A percentile compares a stretch with the other conserved stretches of the same genome.
phyloP scores from a whole-genome alignment of 2,329 filamentous ascomycete genomes.

The Diaporthe helianthi region DNA sequence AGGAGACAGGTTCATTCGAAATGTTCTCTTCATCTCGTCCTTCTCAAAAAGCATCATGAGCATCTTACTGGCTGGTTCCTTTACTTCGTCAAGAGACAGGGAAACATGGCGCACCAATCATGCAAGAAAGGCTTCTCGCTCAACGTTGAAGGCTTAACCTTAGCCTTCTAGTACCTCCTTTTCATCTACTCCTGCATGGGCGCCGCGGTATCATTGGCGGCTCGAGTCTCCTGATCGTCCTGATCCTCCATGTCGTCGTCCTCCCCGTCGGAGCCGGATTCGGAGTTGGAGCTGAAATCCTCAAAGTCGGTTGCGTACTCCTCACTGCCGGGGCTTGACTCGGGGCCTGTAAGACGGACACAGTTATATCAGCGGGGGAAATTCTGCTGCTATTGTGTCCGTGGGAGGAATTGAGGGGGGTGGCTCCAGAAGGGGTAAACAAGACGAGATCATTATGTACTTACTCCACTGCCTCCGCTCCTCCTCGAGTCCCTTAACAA shows the following conservation, averaged over 20 bases:
- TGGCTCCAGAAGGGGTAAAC: too few relatives aligned
- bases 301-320: too few relatives aligned
- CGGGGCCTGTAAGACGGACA: not conserved
- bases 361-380: not conserved
- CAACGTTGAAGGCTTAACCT: not conserved
- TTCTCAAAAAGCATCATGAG: not conserved
- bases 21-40: not conserved
- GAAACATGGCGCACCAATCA: not conserved
- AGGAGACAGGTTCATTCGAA: not conserved
- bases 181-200: not conserved
- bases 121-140: not conserved
- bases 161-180: too few relatives aligned
- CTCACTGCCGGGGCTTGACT: not conserved
- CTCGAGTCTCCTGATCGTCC: too few relatives aligned
- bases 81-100: not conserved
- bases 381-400: too few relatives aligned
- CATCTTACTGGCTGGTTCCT: not conserved
- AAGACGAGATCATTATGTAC: not conserved
- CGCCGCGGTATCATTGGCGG: not conserved
- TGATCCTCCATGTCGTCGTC: too few relatives aligned
- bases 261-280: too few relatives aligned
- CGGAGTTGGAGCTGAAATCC: too few relatives aligned
- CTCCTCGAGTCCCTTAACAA: not conserved
- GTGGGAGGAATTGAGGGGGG: too few relatives aligned
- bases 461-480: not conserved